Conservation (phyloP, 164 flowering plant species). For the Houttuynia cordata region DNA sequence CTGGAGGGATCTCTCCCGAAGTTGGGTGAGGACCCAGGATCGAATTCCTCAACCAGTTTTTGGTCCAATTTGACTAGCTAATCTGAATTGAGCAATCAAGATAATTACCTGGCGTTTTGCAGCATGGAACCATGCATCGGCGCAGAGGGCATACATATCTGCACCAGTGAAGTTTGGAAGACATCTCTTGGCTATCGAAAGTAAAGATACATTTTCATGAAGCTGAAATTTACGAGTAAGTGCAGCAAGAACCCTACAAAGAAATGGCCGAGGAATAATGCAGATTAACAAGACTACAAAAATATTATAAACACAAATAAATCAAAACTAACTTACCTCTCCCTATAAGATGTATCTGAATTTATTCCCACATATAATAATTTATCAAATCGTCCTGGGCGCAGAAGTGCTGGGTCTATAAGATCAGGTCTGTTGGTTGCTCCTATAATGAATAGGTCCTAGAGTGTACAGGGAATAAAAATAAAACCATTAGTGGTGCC, state of each 20-base stretch:
- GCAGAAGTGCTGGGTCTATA: constrained; percentile 87
- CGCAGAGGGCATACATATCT: constrained; percentile 63
- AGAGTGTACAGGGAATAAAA: background rate
- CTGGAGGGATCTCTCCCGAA: no score
- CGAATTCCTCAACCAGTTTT: no score
- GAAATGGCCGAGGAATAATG: constrained; percentile 2
- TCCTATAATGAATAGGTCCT: constrained; percentile 94
- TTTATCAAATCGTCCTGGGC: constrained; percentile 96
- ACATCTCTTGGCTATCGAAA: constrained; percentile 60
- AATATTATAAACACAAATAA: no score
- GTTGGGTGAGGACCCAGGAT: no score
- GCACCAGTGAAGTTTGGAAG: constrained; percentile 93
- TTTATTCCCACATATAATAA: constrained; percentile 86
- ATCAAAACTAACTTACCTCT: constrained; percentile 33
- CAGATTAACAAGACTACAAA: background rate
- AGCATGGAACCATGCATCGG: constrained; percentile 93
- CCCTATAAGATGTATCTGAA: constrained; percentile 72
- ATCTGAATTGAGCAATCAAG: background rate
- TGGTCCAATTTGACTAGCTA: background rate
- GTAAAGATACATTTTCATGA: constrained; percentile 66
- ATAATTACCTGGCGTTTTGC: constrained; percentile 67
- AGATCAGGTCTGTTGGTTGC: constrained; percentile 97
- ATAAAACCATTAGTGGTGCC: constrained; percentile 11
- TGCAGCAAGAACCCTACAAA: constrained; percentile 70
- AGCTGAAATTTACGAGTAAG: constrained; percentile 80